Base-by-base conservation (phyloP, 2,329 filamentous ascomycete genomes). In the Acrodontium crateriforme region DNA sequence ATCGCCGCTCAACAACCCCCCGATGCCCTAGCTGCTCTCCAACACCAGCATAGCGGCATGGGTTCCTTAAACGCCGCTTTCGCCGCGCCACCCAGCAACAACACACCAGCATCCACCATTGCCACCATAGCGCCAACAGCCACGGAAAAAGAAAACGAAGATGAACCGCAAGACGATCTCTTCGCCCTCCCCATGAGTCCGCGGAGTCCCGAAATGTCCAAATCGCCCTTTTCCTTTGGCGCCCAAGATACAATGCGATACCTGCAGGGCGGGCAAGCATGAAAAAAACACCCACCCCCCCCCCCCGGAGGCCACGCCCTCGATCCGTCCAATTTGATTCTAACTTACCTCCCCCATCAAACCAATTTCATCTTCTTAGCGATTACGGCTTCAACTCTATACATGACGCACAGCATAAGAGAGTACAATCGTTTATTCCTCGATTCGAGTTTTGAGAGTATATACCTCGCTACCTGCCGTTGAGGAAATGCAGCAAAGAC, bases 151-250 rank as follows among this genome's bases (percentile, higher is more conserved):
- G 35, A n/a, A n/a, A n/a, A n/a, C n/a, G 52, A 56, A 7, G 56
- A 62, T 5, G 71, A 76, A 21, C 69, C 67, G 1, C 78, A 83
- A 40, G 83, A 92, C 33, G 85, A 80, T 21, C 63, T 93, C 2
- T 94, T 94, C 48, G 84, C 83, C 0, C 67, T 92, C 28, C 83
- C 82, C 2, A 72, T 93, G 58, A 87, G 80, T 45, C 84, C 84
- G 1, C 66, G 84, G 27, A 85, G 80, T 44, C 84, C 84, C 0
- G 83, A 91, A 41, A 83, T 89, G 63, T 73, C 74, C 29, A 80
- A 74, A 42, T 85, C 25, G 80, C 84, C 83, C 0, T 94, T 93
- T 47, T 70, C 67, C 3, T 70, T 75, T 49, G 42, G 37, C 2
- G 50, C 51, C n/a, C 44, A 50, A 23, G 59, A 62, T 36, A 56